Evolutionary conservation across 768 basidiomycete genomes (phyloP).

Genomic region (Chlorophyllum brunneum): DNA sequence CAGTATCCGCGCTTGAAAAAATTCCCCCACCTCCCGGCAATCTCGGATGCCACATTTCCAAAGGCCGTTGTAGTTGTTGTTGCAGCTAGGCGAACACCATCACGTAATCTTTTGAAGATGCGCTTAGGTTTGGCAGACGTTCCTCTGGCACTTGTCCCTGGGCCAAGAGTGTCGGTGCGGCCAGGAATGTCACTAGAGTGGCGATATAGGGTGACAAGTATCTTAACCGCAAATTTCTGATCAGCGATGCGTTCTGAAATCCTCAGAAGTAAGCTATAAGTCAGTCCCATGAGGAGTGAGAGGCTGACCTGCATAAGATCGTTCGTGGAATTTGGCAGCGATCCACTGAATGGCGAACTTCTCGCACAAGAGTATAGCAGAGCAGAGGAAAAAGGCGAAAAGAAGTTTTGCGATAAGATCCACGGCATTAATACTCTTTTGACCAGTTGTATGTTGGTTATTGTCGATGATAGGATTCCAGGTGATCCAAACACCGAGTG

Average conservation of each 20-base stretch:
- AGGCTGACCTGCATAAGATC: slow-evolving; percentile 57
- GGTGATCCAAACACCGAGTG: slow-evolving; percentile 61
- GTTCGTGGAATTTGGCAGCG: slow-evolving; percentile 76
- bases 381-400: slow-evolving; percentile 69
- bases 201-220: slow-evolving; percentile 72
- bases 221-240: slow-evolving; percentile 74
- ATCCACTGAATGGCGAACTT: slow-evolving; percentile 89
- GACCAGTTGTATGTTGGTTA: slow-evolving; percentile 30
- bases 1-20: neutral
- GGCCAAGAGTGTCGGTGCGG: slow-evolving; percentile 57
- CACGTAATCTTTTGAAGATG: slow-evolving; percentile 66
- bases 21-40: slow-evolving; percentile 40
- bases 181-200: slow-evolving; percentile 74
- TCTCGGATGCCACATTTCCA: slow-evolving; percentile 54
- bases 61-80: slow-evolving; percentile 77
- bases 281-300: slow-evolving; percentile 10
- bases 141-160: slow-evolving; percentile 27
- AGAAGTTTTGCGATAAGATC: slow-evolving; percentile 59
- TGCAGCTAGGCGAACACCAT: slow-evolving; percentile 68
- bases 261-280: neutral
- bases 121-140: slow-evolving; percentile 49
- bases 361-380: slow-evolving; percentile 69
- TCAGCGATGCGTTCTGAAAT: slow-evolving; percentile 70
- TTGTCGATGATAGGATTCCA: slow-evolving; percentile 65
- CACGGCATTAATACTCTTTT: slow-evolving; percentile 38